Base-by-base conservation (phyloP, 1,139 yeast genomes). In the Blastobotrys proliferans region DNA sequence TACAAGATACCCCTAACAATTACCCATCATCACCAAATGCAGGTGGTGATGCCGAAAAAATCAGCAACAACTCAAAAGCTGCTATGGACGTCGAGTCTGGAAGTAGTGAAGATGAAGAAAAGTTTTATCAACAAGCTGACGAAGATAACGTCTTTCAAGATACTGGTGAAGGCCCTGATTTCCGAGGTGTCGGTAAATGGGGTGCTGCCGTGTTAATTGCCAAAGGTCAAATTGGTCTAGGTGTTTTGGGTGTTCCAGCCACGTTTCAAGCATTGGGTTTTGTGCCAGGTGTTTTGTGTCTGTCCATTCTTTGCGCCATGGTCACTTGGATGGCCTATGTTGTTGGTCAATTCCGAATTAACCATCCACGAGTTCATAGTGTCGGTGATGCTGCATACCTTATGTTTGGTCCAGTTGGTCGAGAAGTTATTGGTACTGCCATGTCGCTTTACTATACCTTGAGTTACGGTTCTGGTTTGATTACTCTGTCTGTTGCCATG, bases 141-240 rank as follows among this genome's bases (percentile, higher is more conserved):
- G 26, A 22, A 11, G 26, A 22, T 11, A 33, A 44, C 16, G 47
- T 41, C 2, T 44, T 44, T 24, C 36, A 29, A 2, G 25, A 37
- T 18, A 44, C 27, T 6, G 40, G 32, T 13, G 26, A 29, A 2
- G 47, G 47, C 2, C 47, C 47, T 3, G 45, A 44, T 21, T 44
- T 44, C 27, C 45, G 47, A 28, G 47, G 47, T 5, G 35, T 44
- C 6, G 30, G 41, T 3, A 35, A 45, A 24, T 11, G 37, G 10
- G 47, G 47, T 2, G 47, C 45, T 17, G 47, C 47, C 4, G 41
- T 29, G 6, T 35, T 44, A 17, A 44, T 44, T 21, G 40, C 44
- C 20, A 44, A 44, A 17, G 27, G 42, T 5, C 47, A 44, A 16
- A 35, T 44, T 25, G 47, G 47, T 6, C 38, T 44, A 9, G 47